A percentile compares a stretch with the other conserved stretches of the same genome.
Evolutionary conservation across 805 yeast genomes (phyloP).

Genomic region (Starmera quercuum): DNA sequence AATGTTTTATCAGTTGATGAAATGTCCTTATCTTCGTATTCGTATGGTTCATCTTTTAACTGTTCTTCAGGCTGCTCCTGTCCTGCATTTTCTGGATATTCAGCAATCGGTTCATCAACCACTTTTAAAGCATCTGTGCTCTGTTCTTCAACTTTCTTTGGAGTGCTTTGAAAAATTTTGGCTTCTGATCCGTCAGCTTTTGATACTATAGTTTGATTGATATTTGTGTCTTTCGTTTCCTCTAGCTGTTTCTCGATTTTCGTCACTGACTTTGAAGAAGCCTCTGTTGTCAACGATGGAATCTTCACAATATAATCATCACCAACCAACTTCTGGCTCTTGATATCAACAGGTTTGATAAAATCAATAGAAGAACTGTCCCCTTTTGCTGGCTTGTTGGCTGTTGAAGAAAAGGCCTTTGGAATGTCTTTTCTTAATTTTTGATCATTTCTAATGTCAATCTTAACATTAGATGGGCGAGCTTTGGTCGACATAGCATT

Average conservation of each 20-base stretch:
- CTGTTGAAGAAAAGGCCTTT: neutral
- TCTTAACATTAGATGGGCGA: neutral
- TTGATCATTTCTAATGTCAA: slow-evolving; percentile 1
- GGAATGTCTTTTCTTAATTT: neutral
- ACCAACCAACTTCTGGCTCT: slow-evolving; percentile 34
- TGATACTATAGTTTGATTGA: slow-evolving; percentile 13
- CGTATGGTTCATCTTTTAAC: slow-evolving; percentile 12
- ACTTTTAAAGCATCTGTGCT: slow-evolving; percentile 7
- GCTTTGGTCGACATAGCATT: slow-evolving; percentile 8
- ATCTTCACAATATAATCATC: slow-evolving; percentile 37
- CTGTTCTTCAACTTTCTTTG: slow-evolving; percentile 7
- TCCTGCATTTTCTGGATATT: slow-evolving; percentile 4
- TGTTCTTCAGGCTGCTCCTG: slow-evolving; percentile 6
- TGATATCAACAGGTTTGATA: slow-evolving; percentile 28
- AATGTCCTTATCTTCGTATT: slow-evolving; percentile 10
- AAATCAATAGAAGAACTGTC: slow-evolving; percentile 53
- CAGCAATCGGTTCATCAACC: slow-evolving; percentile 4
- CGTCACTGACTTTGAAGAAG: slow-evolving; percentile 30
- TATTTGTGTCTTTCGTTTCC: slow-evolving; percentile 1
- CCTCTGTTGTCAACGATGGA: slow-evolving; percentile 42
- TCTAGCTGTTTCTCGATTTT: slow-evolving; percentile 17
- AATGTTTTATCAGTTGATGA: slow-evolving; percentile 17
- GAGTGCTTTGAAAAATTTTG: slow-evolving; percentile 5
- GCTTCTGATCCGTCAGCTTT: slow-evolving; percentile 19
- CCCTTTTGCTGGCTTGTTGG: slow-evolving; percentile 37